phyloP scores from a whole-genome alignment of 106 monocot genomes.

The Xerophyta viscosa region DNA sequence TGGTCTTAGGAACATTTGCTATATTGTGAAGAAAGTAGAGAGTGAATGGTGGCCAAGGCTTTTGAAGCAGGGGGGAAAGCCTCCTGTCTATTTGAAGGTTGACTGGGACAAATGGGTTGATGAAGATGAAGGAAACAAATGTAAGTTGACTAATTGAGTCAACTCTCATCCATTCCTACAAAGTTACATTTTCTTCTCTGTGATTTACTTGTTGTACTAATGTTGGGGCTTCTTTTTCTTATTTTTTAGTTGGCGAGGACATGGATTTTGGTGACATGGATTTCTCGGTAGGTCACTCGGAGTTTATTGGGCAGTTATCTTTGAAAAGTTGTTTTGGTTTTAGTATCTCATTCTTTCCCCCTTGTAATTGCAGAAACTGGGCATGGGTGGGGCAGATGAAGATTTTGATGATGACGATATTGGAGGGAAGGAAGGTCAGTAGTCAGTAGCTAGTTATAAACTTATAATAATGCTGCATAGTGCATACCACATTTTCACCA shows the following conservation, averaged over 20 bases:
- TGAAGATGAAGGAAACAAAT: slow-evolving; percentile 60
- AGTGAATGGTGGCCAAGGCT: slow-evolving; percentile 82
- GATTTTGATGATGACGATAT: slow-evolving; percentile 20
- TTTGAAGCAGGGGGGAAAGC: slow-evolving; percentile 58
- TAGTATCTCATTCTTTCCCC: neutral
- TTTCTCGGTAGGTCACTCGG: slow-evolving; percentile 47
- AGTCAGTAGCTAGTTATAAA: too few relatives aligned
- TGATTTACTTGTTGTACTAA: neutral
- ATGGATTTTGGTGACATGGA: slow-evolving; percentile 63
- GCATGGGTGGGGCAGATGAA: slow-evolving; percentile 40
- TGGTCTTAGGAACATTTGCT: slow-evolving; percentile 42
- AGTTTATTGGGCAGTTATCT: neutral
- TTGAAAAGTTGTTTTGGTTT: neutral
- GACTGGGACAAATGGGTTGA: slow-evolving; percentile 97
- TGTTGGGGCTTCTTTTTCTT: neutral
- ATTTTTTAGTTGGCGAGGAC: slow-evolving; percentile 17
- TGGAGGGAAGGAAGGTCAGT: slow-evolving; percentile 18
- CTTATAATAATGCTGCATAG: too few relatives aligned
- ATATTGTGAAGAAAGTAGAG: slow-evolving; percentile 58
- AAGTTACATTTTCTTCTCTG: neutral
- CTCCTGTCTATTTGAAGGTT: slow-evolving; percentile 68
- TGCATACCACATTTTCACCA: too few relatives aligned
- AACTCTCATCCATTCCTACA: neutral
- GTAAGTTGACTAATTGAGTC: slow-evolving; percentile 6
- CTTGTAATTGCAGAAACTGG: slow-evolving; percentile 35